These are phyloP conservation scores for Vicia faba DNA, from an alignment of 306 rosid species.

Conservation along the genomic window DNA sequence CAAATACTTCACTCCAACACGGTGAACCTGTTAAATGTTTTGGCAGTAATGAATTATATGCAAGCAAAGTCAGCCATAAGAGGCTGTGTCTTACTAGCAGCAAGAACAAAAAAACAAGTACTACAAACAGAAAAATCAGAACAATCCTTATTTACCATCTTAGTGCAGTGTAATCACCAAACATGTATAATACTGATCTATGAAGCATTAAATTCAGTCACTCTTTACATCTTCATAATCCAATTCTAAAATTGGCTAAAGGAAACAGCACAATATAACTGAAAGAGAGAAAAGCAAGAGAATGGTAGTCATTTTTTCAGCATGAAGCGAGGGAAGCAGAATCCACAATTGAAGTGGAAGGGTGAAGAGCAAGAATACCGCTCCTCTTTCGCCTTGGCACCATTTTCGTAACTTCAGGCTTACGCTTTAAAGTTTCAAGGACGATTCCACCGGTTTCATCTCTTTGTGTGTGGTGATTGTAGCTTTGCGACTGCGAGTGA, in stretches of 20 bases:
- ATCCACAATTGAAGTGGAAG: slow-evolving; percentile 38
- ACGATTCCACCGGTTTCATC: slow-evolving; percentile 11
- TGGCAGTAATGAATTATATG: background rate
- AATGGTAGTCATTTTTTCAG: slow-evolving; percentile 26
- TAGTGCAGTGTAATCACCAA: no score
- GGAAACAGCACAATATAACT: background rate
- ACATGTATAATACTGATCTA: slow-evolving; percentile 14
- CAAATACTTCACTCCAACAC: background rate
- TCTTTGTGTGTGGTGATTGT: background rate
- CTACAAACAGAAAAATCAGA: background rate
- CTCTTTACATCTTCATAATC: slow-evolving; percentile 10
- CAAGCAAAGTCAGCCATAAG: background rate
- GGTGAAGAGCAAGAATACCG: slow-evolving; percentile 3
- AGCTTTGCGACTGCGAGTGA: slow-evolving; percentile 11
- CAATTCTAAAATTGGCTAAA: slow-evolving; percentile 16
- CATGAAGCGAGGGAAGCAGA: slow-evolving; percentile 51
- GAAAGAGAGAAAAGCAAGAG: background rate
- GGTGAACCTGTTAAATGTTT: background rate
- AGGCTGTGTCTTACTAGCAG: background rate
- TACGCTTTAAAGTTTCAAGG: background rate
- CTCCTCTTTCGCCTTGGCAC: slow-evolving; percentile 46
- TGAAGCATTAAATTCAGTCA: background rate
- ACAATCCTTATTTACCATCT: background rate
- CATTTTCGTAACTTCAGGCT: slow-evolving; percentile 28
- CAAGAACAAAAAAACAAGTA: background rate